phyloP scores from a whole-genome alignment of 2,329 filamentous ascomycete species.

The Teratosphaeria destructans region DNA sequence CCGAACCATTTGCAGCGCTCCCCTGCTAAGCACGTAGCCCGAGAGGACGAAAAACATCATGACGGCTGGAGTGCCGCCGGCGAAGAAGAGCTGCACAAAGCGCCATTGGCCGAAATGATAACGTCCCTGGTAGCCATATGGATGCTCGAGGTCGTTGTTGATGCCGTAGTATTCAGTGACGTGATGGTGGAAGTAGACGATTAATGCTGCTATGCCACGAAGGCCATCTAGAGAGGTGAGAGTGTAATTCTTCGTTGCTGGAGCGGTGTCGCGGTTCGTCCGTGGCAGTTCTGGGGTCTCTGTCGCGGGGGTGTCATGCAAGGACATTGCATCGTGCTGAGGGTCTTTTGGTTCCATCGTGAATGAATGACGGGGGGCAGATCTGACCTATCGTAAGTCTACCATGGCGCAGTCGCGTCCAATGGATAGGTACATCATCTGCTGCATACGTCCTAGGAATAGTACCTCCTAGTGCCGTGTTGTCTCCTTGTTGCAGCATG shows the following conservation, averaged over 20 bases:
- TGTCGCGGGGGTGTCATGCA: background rate
- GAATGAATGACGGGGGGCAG: background rate
- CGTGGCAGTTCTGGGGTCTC: background rate
- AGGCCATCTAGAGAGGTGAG: background rate
- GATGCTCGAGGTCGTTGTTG: background rate
- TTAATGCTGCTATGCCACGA: background rate
- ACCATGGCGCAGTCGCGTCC: background rate
- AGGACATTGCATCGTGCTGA: background rate
- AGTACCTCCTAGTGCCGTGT: background rate
- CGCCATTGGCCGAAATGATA: conserved; percentile 36
- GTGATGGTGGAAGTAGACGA: background rate
- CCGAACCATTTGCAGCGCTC: conserved; percentile 6
- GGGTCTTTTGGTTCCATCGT: background rate
- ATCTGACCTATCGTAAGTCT: background rate
- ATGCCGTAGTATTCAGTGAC: background rate
- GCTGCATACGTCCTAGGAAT: background rate
- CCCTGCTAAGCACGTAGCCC: conserved; percentile 39
- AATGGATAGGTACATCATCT: background rate
- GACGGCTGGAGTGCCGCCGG: conserved; percentile 50
- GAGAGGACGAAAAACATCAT: conserved; percentile 42
- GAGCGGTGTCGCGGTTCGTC: background rate
- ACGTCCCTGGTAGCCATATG: background rate
- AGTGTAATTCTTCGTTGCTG: background rate
- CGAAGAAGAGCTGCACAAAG: conserved; percentile 48
- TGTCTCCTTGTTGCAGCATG: background rate